Conservation (phyloP, 1,284 basidiomycete genomes). For the Ustilago lituana region DNA sequence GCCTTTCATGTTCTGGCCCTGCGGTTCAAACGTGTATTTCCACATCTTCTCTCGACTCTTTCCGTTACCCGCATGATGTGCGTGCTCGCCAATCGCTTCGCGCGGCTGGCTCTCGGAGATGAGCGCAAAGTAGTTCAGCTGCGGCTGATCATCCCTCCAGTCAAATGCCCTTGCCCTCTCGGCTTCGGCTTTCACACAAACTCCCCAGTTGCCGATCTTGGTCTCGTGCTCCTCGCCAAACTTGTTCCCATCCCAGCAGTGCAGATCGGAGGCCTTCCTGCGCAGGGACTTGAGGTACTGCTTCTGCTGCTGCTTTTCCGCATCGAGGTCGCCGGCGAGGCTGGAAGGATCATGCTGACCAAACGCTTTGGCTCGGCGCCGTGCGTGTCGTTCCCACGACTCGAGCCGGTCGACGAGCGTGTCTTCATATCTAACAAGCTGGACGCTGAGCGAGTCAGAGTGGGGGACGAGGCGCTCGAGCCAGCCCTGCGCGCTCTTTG, state of each 20-base stretch:
- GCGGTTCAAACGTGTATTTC: conserved; percentile 38
- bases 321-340: conserved; percentile 36
- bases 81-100: not conserved
- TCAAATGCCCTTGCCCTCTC: conserved; percentile 52
- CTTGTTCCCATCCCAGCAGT: conserved; percentile 42
- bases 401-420: conserved; percentile 48
- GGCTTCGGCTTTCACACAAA: conserved; percentile 51
- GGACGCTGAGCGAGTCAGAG: conserved; percentile 45
- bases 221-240: conserved; percentile 27
- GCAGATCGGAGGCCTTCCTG: conserved; percentile 23
- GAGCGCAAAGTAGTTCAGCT: conserved; percentile 35
- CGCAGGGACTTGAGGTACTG: conserved; percentile 39
- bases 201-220: conserved; percentile 54
- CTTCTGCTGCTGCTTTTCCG: conserved; percentile 26
- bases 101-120: conserved; percentile 14
- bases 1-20: conserved; percentile 11
- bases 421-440: conserved; percentile 50
- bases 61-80: not conserved
- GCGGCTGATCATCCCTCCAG: conserved; percentile 49
- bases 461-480: conserved; percentile 39
- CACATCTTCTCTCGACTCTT: conserved; percentile 8
- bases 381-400: conserved; percentile 51
- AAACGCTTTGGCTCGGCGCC: conserved; percentile 47
- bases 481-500: conserved; percentile 1
- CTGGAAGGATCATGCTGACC: conserved; percentile 48